These are phyloP conservation scores for Echinochloa phyllopogon DNA, from an alignment of 176 grass and related monocot genomes.

Conservation along the genomic window DNA sequence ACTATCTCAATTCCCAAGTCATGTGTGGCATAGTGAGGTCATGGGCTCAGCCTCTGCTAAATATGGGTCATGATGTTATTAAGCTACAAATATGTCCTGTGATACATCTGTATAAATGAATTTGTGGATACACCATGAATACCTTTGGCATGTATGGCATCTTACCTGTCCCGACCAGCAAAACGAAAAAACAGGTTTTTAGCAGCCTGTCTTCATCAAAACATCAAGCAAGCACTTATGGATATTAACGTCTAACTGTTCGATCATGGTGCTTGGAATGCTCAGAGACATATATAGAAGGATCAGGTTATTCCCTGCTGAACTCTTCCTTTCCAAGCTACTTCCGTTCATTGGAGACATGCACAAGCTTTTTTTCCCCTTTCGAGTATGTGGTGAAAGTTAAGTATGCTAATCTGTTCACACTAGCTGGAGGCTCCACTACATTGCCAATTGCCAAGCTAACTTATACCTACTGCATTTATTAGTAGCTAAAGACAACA, in stretches of 20 bases:
- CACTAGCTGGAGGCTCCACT: background rate
- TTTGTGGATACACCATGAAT: background rate
- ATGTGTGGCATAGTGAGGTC: no score
- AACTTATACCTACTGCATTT: background rate
- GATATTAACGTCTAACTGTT: background rate
- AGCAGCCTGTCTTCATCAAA: background rate
- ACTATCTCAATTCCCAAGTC: no score
- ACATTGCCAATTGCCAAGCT: background rate
- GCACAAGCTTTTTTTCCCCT: background rate
- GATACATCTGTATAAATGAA: background rate
- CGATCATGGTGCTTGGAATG: background rate
- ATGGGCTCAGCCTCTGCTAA: no score
- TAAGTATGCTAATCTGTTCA: background rate
- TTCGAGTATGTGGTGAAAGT: background rate
- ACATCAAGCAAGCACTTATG: background rate
- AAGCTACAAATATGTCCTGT: no score
- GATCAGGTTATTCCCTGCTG: background rate
- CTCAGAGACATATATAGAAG: background rate
- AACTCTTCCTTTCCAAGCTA: background rate
- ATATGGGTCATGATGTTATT: no score
- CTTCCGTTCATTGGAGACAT: background rate
- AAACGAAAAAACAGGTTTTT: background rate
- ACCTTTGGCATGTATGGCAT: no score
- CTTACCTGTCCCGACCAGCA: background rate
- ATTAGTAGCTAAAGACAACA: background rate